A percentile compares a stretch with the other conserved stretches of the same genome.
Evolutionary conservation across 352 stramenopile genomes (phyloP).

Genomic region (Phytophthora sp.): DNA sequence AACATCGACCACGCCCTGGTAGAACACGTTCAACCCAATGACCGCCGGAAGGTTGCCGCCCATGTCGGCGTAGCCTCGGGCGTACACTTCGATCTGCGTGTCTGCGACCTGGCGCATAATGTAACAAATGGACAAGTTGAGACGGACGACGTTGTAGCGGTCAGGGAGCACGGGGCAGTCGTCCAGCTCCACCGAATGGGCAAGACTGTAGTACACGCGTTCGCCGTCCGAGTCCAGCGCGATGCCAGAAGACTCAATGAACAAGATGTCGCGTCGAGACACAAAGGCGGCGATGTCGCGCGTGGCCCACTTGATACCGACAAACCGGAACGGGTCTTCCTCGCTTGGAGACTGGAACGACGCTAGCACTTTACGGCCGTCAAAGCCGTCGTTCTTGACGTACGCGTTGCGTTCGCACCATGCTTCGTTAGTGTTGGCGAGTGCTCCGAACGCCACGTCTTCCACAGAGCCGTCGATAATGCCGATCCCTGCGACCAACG

Average conservation of each 20-base stretch:
- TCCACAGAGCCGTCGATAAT: conserved; percentile 50
- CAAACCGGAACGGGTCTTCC: conserved; percentile 59
- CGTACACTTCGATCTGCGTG: conserved; percentile 54
- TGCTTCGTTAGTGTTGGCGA: conserved; percentile 42
- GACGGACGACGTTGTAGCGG: conserved; percentile 46
- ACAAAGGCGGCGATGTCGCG: conserved; percentile 43
- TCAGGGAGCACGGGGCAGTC: conserved; percentile 33
- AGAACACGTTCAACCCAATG: conserved; percentile 40
- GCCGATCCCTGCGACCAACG: conserved; percentile 41
- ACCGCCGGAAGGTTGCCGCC: conserved; percentile 42
- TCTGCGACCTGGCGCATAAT: conserved; percentile 49
- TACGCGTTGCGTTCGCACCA: conserved; percentile 52
- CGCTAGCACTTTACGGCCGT: conserved; percentile 44
- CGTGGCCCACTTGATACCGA: conserved; percentile 57
- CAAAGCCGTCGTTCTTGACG: conserved; percentile 51
- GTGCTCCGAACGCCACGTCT: conserved; percentile 51
- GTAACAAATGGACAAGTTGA: conserved; percentile 59
- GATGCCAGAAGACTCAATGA: conserved; percentile 55
- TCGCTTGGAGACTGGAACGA: conserved; percentile 46
- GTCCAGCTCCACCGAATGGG: conserved; percentile 50
- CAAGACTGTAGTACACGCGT: conserved; percentile 53
- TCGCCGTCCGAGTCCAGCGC: conserved; percentile 47
- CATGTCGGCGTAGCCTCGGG: conserved; percentile 49
- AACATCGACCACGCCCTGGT: conserved; percentile 36
- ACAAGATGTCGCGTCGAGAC: conserved; percentile 49